Evolutionary conservation across 257 asterid genomes (phyloP), one percentile per base, ranked within the genome.

Genomic region (Schizonepeta tenuifolia): DNA sequence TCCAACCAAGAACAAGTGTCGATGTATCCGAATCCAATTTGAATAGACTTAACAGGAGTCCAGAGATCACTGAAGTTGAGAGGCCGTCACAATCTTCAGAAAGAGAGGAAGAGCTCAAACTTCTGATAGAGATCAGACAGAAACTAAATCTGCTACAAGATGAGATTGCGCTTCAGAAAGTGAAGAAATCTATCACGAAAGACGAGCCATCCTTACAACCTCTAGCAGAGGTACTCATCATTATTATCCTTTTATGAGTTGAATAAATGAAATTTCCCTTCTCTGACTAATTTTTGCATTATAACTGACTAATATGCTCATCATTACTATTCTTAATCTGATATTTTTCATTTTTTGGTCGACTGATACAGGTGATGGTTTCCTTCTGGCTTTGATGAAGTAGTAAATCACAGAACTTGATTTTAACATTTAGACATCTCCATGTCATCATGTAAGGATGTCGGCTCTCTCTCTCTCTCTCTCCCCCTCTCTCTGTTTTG

Each of bases 341-440:
- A 77, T 44, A 20, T 51, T 71, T 56, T 68, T 58, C 38, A 18
- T 51, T 71, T 56, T 68, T 58, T 78, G 47, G 41, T 78, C 43
- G 58, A 62, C 26, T 40, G 57, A 50, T 69, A 59, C 90, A 86
- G 96, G 89, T 82, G 65, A 86, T 90, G 93, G 73, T 88, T 65
- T 69, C 80, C 77, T 90, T 90, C 71, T 90, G 95, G 96, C 85
- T 90, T 41, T 90, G 86, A 88, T 44, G 59, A 35, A 76, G 65
- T 9, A 59, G 54, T 47, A 31, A 56, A 38, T 7, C 8, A 54
- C 36, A 38, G 36, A 69, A 36, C 35, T 60, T 28, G 55, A 53
- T 44, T n/a, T 40, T 26, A 61, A 21, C 9, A 21, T 21, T 10
- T 13, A 50, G 78, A 28, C 36, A 13, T 77, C 41, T 57, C 3